phyloP scores from a whole-genome alignment of 2,329 filamentous ascomycete species.

The Scytalidium sp. region DNA sequence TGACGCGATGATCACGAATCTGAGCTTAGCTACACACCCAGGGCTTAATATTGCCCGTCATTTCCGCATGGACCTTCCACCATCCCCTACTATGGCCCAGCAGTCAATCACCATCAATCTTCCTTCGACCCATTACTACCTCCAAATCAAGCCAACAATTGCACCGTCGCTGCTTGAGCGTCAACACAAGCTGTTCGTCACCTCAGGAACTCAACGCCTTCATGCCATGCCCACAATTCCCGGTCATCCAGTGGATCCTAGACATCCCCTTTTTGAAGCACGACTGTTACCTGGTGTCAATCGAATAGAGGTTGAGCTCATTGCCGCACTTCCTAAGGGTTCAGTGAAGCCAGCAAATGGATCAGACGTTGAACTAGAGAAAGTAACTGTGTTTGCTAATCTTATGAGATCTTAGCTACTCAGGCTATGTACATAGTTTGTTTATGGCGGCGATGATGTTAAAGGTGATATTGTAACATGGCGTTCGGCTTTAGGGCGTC shows the following conservation, averaged over 20 bases:
- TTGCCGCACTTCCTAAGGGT: slow-evolving; percentile 64
- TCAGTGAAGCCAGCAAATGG: slow-evolving; percentile 52
- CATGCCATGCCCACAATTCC: slow-evolving; percentile 42
- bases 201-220: slow-evolving; percentile 63
- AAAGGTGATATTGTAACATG: background rate
- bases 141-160: slow-evolving; percentile 69
- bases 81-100: slow-evolving; percentile 63
- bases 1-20: slow-evolving; percentile 64
- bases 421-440: background rate
- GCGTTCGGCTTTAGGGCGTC: background rate
- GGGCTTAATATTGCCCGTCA: slow-evolving; percentile 58
- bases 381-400: slow-evolving; percentile 72
- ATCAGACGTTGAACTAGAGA: slow-evolving; percentile 72
- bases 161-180: slow-evolving; percentile 61
- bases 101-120: slow-evolving; percentile 73
- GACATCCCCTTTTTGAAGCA: slow-evolving; percentile 72
- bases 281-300: slow-evolving; percentile 71
- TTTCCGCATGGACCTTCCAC: slow-evolving; percentile 61
- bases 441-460: background rate
- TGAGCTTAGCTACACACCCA: slow-evolving; percentile 67
- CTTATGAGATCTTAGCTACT: slow-evolving; percentile 44
- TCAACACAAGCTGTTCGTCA: slow-evolving; percentile 74
- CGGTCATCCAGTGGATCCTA: slow-evolving; percentile 50
- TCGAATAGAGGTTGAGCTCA: slow-evolving; percentile 72
- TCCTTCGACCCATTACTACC: slow-evolving; percentile 62